Conservation (phyloP, 768 basidiomycete species). For the Scleroderma citrinum region DNA sequence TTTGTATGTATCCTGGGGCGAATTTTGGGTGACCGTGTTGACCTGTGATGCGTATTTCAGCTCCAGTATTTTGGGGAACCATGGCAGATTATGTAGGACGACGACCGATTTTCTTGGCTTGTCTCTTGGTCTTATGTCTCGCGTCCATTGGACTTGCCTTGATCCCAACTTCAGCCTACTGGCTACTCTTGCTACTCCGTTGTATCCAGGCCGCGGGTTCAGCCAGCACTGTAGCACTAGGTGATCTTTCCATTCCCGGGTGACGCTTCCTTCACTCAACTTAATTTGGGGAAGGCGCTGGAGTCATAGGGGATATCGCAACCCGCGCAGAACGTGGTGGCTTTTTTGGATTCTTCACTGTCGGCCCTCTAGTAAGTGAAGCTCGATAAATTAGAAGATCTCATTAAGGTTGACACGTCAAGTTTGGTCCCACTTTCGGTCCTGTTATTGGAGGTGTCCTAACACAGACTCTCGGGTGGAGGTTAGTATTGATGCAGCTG, state of each 20-base stretch:
- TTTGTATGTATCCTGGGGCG: constrained; percentile 34
- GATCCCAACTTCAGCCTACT: constrained; percentile 56
- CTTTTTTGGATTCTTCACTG: constrained; percentile 60
- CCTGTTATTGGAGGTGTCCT: constrained; percentile 16
- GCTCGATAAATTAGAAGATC: neutral
- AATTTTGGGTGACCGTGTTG: no score
- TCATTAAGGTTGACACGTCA: neutral
- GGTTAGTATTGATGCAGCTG: constrained; percentile 31
- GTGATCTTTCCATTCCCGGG: constrained; percentile 25
- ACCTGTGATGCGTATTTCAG: constrained; percentile 21
- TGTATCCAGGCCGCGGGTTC: constrained; percentile 77
- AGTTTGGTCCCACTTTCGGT: constrained; percentile 52
- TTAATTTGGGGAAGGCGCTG: constrained; percentile 44
- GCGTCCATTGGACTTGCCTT: constrained; percentile 62
- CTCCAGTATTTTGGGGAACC: constrained; percentile 57
- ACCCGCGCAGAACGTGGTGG: constrained; percentile 67
- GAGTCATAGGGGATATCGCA: constrained; percentile 75
- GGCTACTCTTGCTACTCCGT: constrained; percentile 75
- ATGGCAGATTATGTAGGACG: constrained; percentile 63
- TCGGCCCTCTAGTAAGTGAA: constrained; percentile 56
- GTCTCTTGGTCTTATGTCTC: constrained; percentile 54
- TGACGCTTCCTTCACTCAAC: neutral
- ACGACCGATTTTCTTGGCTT: constrained; percentile 56
- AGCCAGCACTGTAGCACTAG: constrained; percentile 72
- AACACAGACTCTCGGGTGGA: constrained; percentile 48